Conservation (phyloP, 2,329 filamentous ascomycete genomes). For the Fusarium fujikuroi region DNA sequence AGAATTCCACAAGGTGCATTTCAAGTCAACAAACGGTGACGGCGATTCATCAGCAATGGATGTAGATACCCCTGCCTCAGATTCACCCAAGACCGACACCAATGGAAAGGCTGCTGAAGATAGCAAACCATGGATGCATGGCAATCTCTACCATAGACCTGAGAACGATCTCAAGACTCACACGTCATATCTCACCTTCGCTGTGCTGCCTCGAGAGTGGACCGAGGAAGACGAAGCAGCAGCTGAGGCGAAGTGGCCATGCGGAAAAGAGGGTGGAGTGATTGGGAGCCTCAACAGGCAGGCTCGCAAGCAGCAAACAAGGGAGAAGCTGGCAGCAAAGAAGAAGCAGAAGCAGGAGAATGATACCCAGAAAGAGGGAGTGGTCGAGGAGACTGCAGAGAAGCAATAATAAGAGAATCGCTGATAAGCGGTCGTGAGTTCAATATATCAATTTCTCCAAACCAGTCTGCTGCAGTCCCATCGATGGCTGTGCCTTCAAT, state of each 20-base stretch:
- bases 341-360: slow-evolving; percentile 53
- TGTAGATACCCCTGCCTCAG: slow-evolving; percentile 47
- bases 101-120: slow-evolving; percentile 40
- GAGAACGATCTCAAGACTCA: slow-evolving; percentile 94
- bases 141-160: slow-evolving; percentile 79
- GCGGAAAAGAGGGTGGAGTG: slow-evolving; percentile 62
- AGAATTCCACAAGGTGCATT: slow-evolving; percentile 66
- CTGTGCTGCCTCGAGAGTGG: slow-evolving; percentile 88
- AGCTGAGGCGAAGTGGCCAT: slow-evolving; percentile 72
- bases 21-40: slow-evolving; percentile 27
- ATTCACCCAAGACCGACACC: slow-evolving; percentile 39
- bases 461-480: not conserved
- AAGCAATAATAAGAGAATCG: slow-evolving; percentile 25
- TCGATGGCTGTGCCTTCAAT: not conserved
- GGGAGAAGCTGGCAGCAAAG: slow-evolving; percentile 60
- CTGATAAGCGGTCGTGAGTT: slow-evolving; percentile 7
- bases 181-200: slow-evolving; percentile 97
- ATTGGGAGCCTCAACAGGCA: slow-evolving; percentile 66
- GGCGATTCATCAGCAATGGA: slow-evolving; percentile 55
- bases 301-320: slow-evolving; percentile 66
- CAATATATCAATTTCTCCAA: not conserved
- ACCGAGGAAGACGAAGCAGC: slow-evolving; percentile 80
- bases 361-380: slow-evolving; percentile 38
- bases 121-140: slow-evolving; percentile 75
- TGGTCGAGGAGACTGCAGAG: slow-evolving; percentile 24